Evolutionary conservation across 805 yeast species (phyloP).

Genomic region (Nakazawaea pomicola): DNA sequence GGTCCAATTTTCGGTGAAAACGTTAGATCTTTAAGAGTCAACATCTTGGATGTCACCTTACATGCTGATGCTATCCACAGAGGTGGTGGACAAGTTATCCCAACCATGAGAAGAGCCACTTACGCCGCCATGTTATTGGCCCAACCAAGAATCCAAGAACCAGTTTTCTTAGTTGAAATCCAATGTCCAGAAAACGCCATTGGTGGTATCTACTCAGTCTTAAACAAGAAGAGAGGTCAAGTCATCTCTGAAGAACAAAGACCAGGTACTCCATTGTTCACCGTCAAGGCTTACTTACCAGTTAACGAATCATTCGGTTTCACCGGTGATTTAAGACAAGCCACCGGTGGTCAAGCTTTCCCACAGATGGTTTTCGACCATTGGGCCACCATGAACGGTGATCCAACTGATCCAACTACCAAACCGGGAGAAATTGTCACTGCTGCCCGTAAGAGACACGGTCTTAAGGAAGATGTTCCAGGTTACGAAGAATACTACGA

Average conservation of each 20-base stretch:
- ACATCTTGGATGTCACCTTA: conserved; percentile 97
- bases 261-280: conserved; percentile 99
- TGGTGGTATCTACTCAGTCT: conserved; percentile 99
- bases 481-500: conserved; percentile 99
- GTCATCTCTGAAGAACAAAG: conserved; percentile 99
- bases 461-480: conserved; percentile 96
- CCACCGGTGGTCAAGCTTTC: conserved; percentile 99
- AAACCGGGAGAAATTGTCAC: conserved; percentile 58
- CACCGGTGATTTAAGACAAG: conserved; percentile 99
- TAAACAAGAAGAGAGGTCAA: conserved; percentile 99
- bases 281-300: conserved; percentile 99
- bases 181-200: conserved; percentile 99
- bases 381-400: conserved; percentile 90
- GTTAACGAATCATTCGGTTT: conserved; percentile 99
- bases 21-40: conserved; percentile 93
- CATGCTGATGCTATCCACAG: conserved; percentile 99
- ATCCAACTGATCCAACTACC: conserved; percentile 81
- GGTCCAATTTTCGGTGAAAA: conserved; percentile 98
- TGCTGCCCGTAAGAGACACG: conserved; percentile 85
- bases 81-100: conserved; percentile 99
- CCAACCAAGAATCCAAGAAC: conserved; percentile 98
- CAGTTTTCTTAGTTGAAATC: conserved; percentile 97
- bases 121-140: conserved; percentile 98
- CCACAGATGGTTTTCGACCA: conserved; percentile 99
- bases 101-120: conserved; percentile 99